These are phyloP conservation scores for Trichoderma asperelloides DNA, from an alignment of 495 filamentous ascomycete species.

Conservation along the genomic window DNA sequence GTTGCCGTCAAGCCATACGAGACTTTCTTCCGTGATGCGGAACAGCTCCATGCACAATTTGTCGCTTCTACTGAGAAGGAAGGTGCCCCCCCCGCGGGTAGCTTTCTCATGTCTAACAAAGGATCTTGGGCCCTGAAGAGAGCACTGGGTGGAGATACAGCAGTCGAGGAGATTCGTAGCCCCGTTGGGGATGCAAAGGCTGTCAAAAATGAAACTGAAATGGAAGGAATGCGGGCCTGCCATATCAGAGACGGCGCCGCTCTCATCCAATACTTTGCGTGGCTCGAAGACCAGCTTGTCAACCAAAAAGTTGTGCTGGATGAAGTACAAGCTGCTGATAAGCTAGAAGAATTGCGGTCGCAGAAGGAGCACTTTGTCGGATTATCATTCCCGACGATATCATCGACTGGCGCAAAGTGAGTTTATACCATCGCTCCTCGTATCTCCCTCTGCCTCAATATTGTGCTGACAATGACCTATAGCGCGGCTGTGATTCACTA, in stretches of 20 bases:
- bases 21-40: conserved; percentile 69
- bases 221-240: conserved; percentile 87
- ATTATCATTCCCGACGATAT: conserved; percentile 92
- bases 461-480: background rate
- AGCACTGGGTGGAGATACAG: conserved; percentile 77
- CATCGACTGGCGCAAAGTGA: conserved; percentile 81
- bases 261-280: conserved; percentile 87
- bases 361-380: conserved; percentile 81
- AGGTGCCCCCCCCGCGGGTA: conserved; percentile 36
- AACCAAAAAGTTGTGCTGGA: conserved; percentile 66
- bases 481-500: conserved; percentile 92
- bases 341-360: conserved; percentile 72
- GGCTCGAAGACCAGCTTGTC: conserved; percentile 83
- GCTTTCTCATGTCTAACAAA: conserved; percentile 82
- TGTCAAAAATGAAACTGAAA: conserved; percentile 89
- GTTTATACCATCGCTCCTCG: conserved; percentile 10
- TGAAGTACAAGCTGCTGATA: conserved; percentile 85
- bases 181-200: conserved; percentile 91
- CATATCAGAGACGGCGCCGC: conserved; percentile 94
- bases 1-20: conserved; percentile 78
- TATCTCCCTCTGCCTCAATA: background rate
- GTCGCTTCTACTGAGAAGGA: conserved; percentile 28
- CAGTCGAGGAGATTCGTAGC: conserved; percentile 79
- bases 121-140: conserved; percentile 90
- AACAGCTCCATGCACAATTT: conserved; percentile 43